Evolutionary conservation across 768 basidiomycete species (phyloP), one percentile per base, ranked within the genome.

Genomic region (Hortiboletus flavorubellus): DNA sequence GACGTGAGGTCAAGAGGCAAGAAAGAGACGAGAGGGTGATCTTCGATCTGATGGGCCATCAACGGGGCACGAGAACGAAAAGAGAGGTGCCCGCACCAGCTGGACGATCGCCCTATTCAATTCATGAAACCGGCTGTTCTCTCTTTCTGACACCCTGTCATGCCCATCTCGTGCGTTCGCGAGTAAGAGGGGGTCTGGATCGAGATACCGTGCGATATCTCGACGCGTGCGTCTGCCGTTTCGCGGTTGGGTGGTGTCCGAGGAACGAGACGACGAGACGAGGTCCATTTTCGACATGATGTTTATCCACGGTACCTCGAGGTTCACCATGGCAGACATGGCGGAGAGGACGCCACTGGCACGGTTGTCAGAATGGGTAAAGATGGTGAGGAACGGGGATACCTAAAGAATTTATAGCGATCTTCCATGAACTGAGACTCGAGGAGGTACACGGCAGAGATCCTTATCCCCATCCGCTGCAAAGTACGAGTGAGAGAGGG

Each of bases 401-500:
- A 87, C 91, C 89, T 89, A 73, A 99, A 99, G 74, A 97, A 99
- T 67, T 99, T 99, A 72, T 93, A 91, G 60, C 90, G 88, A 72
- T 99, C 97, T 73, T 99, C 97, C 93, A 98, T 98, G 74, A 99
- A 99, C 64, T 99, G 97, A 0, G 92, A 94, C 68, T 99, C 97
- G 59, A 99, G 85, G 40, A 99, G 82, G 69, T 98, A 99, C 31
- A 84, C 85, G 4, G 91, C 91, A 64, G 88, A 92, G n/a, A 84
- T 85, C 54, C 95, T 80, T 57, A 98, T 87, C 44, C 89, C 87
- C 69, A 95, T 78, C 46, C 85, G 79, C 62, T 80, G 73, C 58
- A 93, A 72, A 68, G 86, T 77, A 71, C 84, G 80, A n/a, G 91
- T 89, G 38, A 99, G 85, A 7, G 87, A 84, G 0, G 97, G 95